A percentile compares a stretch with the other conserved stretches of the same genome.
phyloP scores from a whole-genome alignment of 2,329 filamentous ascomycete genomes.

The Cladosporium velox region DNA sequence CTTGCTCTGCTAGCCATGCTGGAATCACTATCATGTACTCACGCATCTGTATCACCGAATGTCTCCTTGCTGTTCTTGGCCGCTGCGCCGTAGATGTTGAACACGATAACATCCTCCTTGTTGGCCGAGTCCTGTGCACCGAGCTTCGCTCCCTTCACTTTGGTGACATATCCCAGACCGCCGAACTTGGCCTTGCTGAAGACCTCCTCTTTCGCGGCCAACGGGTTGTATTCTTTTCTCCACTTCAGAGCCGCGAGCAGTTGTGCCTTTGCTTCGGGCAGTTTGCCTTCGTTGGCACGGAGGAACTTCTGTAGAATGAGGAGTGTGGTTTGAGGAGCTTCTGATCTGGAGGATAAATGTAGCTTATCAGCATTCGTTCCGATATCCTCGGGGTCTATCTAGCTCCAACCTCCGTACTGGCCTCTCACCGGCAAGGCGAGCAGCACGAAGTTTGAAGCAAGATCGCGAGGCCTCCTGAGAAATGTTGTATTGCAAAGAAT shows the following conservation, averaged over 20 bases:
- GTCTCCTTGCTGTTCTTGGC: conserved; percentile 79
- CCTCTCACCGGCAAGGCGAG: too few species aligned
- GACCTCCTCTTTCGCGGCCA: conserved; percentile 60
- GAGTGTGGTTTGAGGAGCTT: conserved; percentile 68
- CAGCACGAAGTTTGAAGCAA: too few species aligned
- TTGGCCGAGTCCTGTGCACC: conserved; percentile 48
- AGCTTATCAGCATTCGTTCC: conserved; percentile 22
- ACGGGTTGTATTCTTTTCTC: conserved; percentile 75
- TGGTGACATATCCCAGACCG: conserved; percentile 77
- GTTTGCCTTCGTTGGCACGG: conserved; percentile 79
- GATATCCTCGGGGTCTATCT: neutral
- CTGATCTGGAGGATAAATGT: conserved; percentile 22
- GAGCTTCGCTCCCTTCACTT: conserved; percentile 55
- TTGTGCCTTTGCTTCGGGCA: conserved; percentile 74
- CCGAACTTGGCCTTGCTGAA: conserved; percentile 72
- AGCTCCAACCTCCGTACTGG: too few species aligned
- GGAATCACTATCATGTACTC: conserved; percentile 41
- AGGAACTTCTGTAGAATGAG: conserved; percentile 92
- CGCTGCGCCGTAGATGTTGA: conserved; percentile 87
- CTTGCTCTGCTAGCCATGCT: neutral
- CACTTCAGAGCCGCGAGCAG: conserved; percentile 77
- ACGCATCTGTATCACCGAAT: conserved; percentile 82
- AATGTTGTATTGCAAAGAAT: too few species aligned
- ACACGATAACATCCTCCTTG: conserved; percentile 71
- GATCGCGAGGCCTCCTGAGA: too few species aligned